phyloP scores from a whole-genome alignment of 2,329 filamentous ascomycete genomes.

The Teratosphaeria epicoccoides region DNA sequence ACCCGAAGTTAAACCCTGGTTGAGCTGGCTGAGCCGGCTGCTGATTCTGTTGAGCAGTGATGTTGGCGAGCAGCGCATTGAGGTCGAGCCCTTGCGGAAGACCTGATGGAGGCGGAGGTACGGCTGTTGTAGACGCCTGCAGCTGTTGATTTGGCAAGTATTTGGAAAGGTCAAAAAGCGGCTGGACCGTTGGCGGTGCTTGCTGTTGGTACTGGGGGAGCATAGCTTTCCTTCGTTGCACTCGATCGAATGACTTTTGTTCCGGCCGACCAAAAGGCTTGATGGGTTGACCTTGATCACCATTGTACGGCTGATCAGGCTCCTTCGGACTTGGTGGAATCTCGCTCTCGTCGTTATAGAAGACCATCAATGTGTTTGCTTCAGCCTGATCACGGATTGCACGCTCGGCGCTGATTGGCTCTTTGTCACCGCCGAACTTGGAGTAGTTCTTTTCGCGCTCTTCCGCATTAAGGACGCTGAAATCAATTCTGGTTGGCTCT shows the following conservation, averaged over 20 bases:
- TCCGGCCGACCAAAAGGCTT: slow-evolving; percentile 31
- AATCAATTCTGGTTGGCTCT: slow-evolving; percentile 29
- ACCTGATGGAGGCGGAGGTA: slow-evolving; percentile 6
- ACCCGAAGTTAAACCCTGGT: not conserved
- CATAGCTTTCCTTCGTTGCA: slow-evolving; percentile 10
- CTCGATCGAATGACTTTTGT: slow-evolving; percentile 16
- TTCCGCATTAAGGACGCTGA: slow-evolving; percentile 30
- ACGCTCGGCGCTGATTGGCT: slow-evolving; percentile 33
- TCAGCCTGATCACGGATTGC: slow-evolving; percentile 36
- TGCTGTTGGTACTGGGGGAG: slow-evolving; percentile 8
- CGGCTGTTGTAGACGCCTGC: slow-evolving; percentile 6
- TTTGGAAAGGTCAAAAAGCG: slow-evolving; percentile 4
- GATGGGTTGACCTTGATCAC: slow-evolving; percentile 15
- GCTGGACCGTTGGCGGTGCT: not conserved
- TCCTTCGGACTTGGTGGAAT: slow-evolving; percentile 39
- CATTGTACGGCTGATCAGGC: slow-evolving; percentile 29
- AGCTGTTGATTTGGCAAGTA: slow-evolving; percentile 14
- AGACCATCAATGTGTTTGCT: slow-evolving; percentile 36
- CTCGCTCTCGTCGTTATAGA: slow-evolving; percentile 34
- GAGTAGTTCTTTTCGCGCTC: slow-evolving; percentile 36
- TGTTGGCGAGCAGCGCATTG: slow-evolving; percentile 11
- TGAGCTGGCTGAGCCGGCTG: slow-evolving; percentile 6
- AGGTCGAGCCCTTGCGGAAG: slow-evolving; percentile 10
- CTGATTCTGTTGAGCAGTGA: slow-evolving; percentile 11
- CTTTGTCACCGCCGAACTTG: slow-evolving; percentile 35